Conservation (phyloP, 73 alveolate genomes). For the Paramecium primaurelia region DNA sequence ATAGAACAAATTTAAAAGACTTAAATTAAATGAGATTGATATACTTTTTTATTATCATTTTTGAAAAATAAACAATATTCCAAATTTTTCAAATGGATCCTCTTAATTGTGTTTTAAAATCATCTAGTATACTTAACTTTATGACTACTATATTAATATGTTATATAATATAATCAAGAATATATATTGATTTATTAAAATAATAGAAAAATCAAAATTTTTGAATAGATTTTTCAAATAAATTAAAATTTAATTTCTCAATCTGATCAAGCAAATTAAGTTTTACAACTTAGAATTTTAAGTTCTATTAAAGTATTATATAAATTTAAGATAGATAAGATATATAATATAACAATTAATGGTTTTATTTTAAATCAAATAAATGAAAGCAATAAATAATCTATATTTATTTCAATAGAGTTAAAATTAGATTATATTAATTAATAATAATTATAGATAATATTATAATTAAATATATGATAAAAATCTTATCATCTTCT, state of each 20-base stretch:
- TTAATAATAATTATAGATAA: neutral
- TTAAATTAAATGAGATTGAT: too few species aligned
- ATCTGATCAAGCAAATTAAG: neutral
- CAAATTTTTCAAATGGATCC: neutral
- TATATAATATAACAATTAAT: neutral
- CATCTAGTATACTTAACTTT: too few species aligned
- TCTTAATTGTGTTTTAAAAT: too few species aligned
- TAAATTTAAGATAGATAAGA: too few species aligned
- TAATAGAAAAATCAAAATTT: neutral
- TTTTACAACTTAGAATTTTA: too few species aligned
- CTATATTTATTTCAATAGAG: neutral
- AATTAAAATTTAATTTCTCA: neutral
- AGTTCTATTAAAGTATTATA: too few species aligned
- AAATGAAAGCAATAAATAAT: neutral
- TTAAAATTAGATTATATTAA: neutral
- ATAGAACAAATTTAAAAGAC: neutral
- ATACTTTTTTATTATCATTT: too few species aligned
- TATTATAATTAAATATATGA: neutral
- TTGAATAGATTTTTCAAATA: neutral
- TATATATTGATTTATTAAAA: too few species aligned
- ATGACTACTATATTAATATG: too few species aligned
- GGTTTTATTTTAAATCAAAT: neutral
- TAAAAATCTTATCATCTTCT: conserved; percentile 40
- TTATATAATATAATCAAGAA: too few species aligned
- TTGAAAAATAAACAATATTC: too few species aligned